phyloP scores from a whole-genome alignment of 2,329 filamentous ascomycete genomes.

The Colletotrichum theobromicola region DNA sequence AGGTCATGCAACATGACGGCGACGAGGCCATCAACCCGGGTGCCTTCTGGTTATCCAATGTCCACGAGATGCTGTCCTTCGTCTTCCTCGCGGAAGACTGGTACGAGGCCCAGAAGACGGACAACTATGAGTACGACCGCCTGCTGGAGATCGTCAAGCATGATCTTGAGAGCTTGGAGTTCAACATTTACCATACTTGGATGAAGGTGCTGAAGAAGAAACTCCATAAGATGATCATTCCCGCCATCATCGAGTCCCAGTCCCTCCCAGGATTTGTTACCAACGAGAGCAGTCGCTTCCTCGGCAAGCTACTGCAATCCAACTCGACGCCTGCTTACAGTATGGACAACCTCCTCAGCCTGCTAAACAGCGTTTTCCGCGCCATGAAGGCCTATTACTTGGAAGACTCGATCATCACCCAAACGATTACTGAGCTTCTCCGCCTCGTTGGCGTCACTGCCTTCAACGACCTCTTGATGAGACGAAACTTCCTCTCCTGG shows the following conservation, averaged over 20 bases:
- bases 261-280: conserved; percentile 98
- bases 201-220: conserved; percentile 99
- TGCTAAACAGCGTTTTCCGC: conserved; percentile 96
- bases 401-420: conserved; percentile 93
- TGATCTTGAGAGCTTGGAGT: conserved; percentile 95
- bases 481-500: conserved; percentile 98
- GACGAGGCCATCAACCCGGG: conserved; percentile 97
- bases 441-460: conserved; percentile 94
- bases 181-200: conserved; percentile 99
- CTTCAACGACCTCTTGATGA: conserved; percentile 98
- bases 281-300: conserved; percentile 97
- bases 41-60: conserved; percentile 98
- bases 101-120: conserved; percentile 99
- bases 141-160: conserved; percentile 99
- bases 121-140: conserved; percentile 98
- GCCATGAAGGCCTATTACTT: conserved; percentile 99
- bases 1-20: conserved; percentile 98
- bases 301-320: conserved; percentile 92
- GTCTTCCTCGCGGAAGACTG: conserved; percentile 99
- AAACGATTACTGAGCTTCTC: conserved; percentile 93
- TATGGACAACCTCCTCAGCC: conserved; percentile 97
- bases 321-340: conserved; percentile 95
- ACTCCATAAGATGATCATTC: conserved; percentile 99
- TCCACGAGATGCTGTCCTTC: conserved; percentile 99
- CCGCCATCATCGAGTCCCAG: conserved; percentile 98